Evolutionary conservation across 179 eudicot species (phyloP).

Genomic region (Sideroxylon spinosum): DNA sequence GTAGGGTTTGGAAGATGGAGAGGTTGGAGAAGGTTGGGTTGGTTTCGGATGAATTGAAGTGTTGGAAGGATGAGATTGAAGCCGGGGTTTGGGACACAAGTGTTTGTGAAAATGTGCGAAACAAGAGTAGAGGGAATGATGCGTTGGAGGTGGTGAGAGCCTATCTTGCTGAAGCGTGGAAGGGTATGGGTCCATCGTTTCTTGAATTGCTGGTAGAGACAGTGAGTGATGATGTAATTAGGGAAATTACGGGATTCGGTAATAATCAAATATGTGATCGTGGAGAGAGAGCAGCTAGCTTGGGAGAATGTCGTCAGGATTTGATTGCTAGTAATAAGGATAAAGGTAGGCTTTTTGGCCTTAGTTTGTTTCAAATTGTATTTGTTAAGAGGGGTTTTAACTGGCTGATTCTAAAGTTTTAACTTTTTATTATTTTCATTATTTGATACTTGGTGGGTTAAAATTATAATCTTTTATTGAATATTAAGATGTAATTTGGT

Average conservation of each 20-base stretch:
- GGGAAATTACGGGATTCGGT: slow-evolving; percentile 16
- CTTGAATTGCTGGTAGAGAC: slow-evolving; percentile 33
- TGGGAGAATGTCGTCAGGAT: slow-evolving; percentile 7
- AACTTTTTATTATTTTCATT: too few relatives aligned
- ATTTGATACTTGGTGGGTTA: too few relatives aligned
- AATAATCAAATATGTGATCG: neutral
- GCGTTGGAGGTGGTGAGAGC: slow-evolving; percentile 43
- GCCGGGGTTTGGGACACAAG: slow-evolving; percentile 44
- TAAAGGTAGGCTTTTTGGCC: slow-evolving; percentile 13
- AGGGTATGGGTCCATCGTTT: slow-evolving; percentile 55
- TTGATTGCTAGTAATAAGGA: slow-evolving; percentile 1
- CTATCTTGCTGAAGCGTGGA: slow-evolving; percentile 54
- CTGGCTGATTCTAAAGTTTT: too few relatives aligned
- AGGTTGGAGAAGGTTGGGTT: slow-evolving; percentile 29
- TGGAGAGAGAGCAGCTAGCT: neutral
- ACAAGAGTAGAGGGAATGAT: slow-evolving; percentile 38
- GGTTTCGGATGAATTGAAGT: slow-evolving; percentile 38
- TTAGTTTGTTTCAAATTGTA: neutral
- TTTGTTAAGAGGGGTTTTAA: neutral
- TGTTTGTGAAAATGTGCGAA: slow-evolving; percentile 31
- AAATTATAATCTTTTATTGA: too few relatives aligned
- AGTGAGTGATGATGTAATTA: slow-evolving; percentile 17
- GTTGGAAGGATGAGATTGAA: slow-evolving; percentile 50
- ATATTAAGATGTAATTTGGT: too few relatives aligned
- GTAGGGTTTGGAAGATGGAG: slow-evolving; percentile 40